Evolutionary conservation across 805 yeast species (phyloP).

Genomic region (Candida adriatica): DNA sequence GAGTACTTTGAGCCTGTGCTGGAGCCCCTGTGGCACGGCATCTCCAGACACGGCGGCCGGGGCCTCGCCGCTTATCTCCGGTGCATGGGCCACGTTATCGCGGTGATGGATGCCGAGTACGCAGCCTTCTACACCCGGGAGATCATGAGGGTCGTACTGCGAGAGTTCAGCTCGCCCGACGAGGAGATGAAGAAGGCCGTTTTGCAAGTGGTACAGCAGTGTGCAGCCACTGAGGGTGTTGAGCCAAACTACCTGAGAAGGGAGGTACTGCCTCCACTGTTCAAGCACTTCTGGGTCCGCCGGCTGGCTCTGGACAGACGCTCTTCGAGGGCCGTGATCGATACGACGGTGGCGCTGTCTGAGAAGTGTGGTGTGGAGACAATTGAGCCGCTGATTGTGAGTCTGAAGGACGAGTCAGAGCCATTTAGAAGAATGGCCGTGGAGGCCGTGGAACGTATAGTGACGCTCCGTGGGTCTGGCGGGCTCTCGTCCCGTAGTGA

Average conservation of each 20-base stretch:
- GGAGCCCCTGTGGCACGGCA: slow-evolving; percentile 78
- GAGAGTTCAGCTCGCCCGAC: slow-evolving; percentile 78
- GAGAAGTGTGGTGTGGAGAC: slow-evolving; percentile 60
- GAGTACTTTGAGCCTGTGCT: slow-evolving; percentile 68
- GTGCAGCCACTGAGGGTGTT: slow-evolving; percentile 56
- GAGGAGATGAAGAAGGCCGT: slow-evolving; percentile 81
- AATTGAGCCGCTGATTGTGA: slow-evolving; percentile 47
- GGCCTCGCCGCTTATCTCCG: slow-evolving; percentile 67
- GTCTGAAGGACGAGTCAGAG: slow-evolving; percentile 78
- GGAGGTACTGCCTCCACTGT: slow-evolving; percentile 54
- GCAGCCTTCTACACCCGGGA: slow-evolving; percentile 73
- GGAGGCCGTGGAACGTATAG: slow-evolving; percentile 55
- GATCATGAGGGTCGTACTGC: slow-evolving; percentile 53
- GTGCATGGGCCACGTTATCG: slow-evolving; percentile 74
- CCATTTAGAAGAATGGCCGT: slow-evolving; percentile 73
- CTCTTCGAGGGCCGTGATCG: slow-evolving; percentile 53
- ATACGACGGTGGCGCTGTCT: slow-evolving; percentile 64
- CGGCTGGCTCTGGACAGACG: slow-evolving; percentile 66
- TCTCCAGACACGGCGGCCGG: slow-evolving; percentile 70
- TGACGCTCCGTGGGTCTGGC: slow-evolving; percentile 41
- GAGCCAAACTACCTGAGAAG: slow-evolving; percentile 41
- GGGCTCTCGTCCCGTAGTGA: slow-evolving; percentile 60
- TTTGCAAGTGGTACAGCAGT: slow-evolving; percentile 56
- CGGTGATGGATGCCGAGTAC: slow-evolving; percentile 81
- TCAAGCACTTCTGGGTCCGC: slow-evolving; percentile 74